Base-by-base conservation (phyloP, 202 grass and related monocot species). In the Digitaria exilis region DNA sequence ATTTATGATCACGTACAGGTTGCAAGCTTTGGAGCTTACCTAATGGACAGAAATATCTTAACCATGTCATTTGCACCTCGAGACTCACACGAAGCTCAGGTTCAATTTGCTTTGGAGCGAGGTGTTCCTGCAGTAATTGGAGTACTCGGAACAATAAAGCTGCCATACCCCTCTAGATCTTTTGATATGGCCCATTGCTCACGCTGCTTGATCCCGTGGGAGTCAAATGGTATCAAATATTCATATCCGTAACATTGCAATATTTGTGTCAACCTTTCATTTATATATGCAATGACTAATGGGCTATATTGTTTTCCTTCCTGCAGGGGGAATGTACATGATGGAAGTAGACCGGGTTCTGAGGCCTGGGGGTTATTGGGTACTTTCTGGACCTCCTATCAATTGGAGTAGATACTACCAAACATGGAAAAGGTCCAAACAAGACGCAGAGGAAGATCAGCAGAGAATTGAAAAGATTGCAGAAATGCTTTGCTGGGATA, bases 141-240 rank as follows among this genome's bases (percentile, higher is more conserved):
- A 72, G 95, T 91, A 50, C 84, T 97, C 57, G 92, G 92, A 84
- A 93, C 92, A 70, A 80, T 91, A 75, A 93, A 93, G 87, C 90
- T 97, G 59, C 92, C 95, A 64, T 95, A 93, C 57, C 92, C 95
- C 52, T 91, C 95, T 65, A 84, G 84, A 79, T 89, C 90, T 73
- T 97, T 97, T 86, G 95, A 97, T 78, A 91, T 97, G 92, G 92
- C 79, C 59, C 95, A 95, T 86, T 97, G 95, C 77, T 97, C 92
- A 51, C 88, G 89, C 76, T 97, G 95, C 81, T 91, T 95, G 76
- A 89, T 97, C 66, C 84, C 86, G 6, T 97, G 92, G 95, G 80
- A 73, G 2, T 93, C 81, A 86, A 95, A 97, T 91, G 90, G 95
- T 68, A 42, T 68, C 31, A 83, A 76, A 63, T 50, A 9, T 77